phyloP scores from a whole-genome alignment of 371 early-diverging fungal species.

The Dichotomocladium elegans region DNA sequence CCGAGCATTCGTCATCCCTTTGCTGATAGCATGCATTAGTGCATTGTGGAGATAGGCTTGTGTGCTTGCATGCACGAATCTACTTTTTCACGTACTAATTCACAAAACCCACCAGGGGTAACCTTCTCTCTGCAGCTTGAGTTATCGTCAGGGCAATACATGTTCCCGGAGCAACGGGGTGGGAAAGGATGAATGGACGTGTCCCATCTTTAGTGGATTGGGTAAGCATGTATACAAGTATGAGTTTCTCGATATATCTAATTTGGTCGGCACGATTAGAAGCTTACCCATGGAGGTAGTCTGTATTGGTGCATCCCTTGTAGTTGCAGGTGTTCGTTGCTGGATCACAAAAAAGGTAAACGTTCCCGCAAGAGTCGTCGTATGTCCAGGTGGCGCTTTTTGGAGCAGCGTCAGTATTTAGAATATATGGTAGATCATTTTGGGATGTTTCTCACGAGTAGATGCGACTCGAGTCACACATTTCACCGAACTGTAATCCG shows the following conservation, averaged over 20 bases:
- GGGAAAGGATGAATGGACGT: slow-evolving; percentile 22
- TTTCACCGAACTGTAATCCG: slow-evolving; percentile 22
- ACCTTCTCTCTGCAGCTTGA: slow-evolving; percentile 25
- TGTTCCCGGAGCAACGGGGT: slow-evolving; percentile 22
- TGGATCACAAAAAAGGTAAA: slow-evolving; percentile 33
- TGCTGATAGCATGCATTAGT: no score
- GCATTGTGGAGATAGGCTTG: no score
- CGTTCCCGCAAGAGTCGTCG: slow-evolving; percentile 30
- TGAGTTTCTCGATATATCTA: no score
- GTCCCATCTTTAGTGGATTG: slow-evolving; percentile 24
- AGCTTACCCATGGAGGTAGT: slow-evolving; percentile 37
- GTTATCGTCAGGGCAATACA: slow-evolving; percentile 41
- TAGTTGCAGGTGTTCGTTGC: slow-evolving; percentile 29
- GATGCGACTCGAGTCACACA: slow-evolving; percentile 27
- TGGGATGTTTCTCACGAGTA: slow-evolving; percentile 21
- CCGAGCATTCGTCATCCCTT: slow-evolving; percentile 45
- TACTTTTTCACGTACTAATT: slow-evolving; percentile 14
- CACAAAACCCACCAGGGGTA: slow-evolving; percentile 28
- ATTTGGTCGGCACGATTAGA: no score
- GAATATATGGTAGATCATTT: background rate
- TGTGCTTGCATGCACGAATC: no score
- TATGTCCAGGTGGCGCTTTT: slow-evolving; percentile 7
- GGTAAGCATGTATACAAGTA: background rate
- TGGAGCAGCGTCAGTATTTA: no score
- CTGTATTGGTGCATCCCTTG: slow-evolving; percentile 38